Evolutionary conservation across 306 rosid species (phyloP).

Genomic region (Cucurbita moschata): DNA sequence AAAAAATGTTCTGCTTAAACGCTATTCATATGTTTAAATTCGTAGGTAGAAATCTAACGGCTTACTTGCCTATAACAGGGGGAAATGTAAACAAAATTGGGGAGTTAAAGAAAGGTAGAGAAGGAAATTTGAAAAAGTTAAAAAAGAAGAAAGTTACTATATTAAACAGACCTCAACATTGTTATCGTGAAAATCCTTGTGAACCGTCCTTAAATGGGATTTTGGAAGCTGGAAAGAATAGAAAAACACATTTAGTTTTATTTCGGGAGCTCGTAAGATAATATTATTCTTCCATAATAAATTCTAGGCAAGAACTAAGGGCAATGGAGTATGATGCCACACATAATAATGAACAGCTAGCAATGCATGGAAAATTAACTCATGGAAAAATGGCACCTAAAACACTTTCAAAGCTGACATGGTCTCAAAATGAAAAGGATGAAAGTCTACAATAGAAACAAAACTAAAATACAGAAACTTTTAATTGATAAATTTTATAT

Average conservation of each 20-base stretch:
- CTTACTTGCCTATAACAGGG: neutral
- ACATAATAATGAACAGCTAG: neutral
- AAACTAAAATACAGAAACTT: neutral
- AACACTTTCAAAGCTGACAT: neutral
- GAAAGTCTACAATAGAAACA: neutral
- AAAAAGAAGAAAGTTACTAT: neutral
- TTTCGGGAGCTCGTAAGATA: neutral
- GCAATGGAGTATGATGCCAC: neutral
- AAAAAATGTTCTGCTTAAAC: neutral
- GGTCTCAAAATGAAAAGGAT: neutral
- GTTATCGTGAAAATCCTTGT: constrained; percentile 80
- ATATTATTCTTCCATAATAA: neutral
- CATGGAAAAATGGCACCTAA: neutral
- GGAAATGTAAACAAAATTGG: neutral
- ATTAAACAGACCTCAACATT: constrained; percentile 49
- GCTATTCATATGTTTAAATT: neutral
- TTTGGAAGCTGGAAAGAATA: constrained; percentile 63
- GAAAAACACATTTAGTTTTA: neutral
- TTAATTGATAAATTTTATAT: neutral
- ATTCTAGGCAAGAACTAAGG: neutral
- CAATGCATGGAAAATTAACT: neutral
- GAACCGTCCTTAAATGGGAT: constrained; percentile 67
- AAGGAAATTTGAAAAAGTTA: neutral
- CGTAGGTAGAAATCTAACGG: neutral
- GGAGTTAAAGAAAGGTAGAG: neutral